phyloP scores from a whole-genome alignment of 495 filamentous ascomycete species.

The Penicillium chermesinum region DNA sequence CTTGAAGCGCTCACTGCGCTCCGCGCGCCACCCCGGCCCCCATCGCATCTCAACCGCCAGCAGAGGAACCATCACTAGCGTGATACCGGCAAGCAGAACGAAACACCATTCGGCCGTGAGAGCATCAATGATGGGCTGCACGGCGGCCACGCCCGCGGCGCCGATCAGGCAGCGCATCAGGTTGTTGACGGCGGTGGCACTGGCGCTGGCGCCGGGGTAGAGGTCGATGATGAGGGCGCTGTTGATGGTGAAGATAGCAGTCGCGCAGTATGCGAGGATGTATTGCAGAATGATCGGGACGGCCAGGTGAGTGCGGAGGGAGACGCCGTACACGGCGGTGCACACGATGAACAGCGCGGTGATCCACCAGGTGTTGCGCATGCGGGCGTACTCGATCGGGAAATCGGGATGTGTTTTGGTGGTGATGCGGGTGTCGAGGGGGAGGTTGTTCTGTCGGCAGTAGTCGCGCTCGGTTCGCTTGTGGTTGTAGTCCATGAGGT shows the following conservation, averaged over 20 bases:
- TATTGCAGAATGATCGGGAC: conserved; percentile 54
- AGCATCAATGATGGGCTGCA: conserved; percentile 56
- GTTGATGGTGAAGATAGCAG: conserved; percentile 50
- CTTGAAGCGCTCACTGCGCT: conserved; percentile 23
- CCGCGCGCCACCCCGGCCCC: conserved; percentile 40
- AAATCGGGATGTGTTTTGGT: conserved; percentile 43
- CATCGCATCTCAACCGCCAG: conserved; percentile 37
- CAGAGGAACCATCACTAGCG: conserved; percentile 30
- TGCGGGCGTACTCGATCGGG: conserved; percentile 46
- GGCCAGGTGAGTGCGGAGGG: conserved; percentile 36
- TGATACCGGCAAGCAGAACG: conserved; percentile 51
- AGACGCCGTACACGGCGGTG: conserved; percentile 27
- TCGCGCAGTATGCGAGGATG: conserved; percentile 41
- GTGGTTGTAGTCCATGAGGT: conserved; percentile 40
- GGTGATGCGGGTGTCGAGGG: conserved; percentile 34
- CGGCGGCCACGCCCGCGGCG: conserved; percentile 57
- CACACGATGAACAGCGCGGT: conserved; percentile 29
- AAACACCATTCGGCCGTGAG: conserved; percentile 59
- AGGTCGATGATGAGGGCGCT: conserved; percentile 62
- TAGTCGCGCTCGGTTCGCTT: conserved; percentile 33
- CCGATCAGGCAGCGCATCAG: conserved; percentile 63
- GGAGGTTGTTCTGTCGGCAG: conserved; percentile 33
- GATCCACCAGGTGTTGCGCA: conserved; percentile 44
- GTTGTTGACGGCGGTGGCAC: conserved; percentile 69
- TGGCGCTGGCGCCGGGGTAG: conserved; percentile 54